These are phyloP conservation scores for Cladosporium sp. DNA, from an alignment of 2,329 filamentous ascomycete species.

Conservation along the genomic window DNA sequence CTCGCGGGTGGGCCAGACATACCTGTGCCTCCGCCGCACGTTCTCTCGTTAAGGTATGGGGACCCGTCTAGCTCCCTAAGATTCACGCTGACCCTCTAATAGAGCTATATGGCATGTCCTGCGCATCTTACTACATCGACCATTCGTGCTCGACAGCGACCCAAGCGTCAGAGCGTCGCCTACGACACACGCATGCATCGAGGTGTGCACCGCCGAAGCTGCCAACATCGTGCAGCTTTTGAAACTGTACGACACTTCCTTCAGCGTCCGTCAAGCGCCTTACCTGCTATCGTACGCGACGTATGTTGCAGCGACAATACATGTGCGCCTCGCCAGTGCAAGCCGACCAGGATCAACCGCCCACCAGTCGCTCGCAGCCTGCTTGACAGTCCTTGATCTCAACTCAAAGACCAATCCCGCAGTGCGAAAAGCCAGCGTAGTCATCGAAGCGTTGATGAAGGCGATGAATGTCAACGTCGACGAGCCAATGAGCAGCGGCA, in stretches of 20 bases:
- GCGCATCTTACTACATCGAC: conserved; percentile 2
- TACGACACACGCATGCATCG: conserved; percentile 38
- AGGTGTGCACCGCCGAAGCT: conserved; percentile 42
- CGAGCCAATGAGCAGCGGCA: conserved; percentile 4
- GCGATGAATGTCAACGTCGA: conserved; percentile 32
- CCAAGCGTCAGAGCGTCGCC: conserved; percentile 19
- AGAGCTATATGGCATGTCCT: conserved; percentile 9
- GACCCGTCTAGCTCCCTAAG: not conserved
- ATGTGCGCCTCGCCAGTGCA: conserved; percentile 45
- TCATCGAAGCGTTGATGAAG: conserved; percentile 42
- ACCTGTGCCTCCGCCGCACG: conserved; percentile 5
- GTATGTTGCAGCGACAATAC: conserved; percentile 50
- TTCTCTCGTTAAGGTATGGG: conserved; percentile 1
- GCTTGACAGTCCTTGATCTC: conserved; percentile 42
- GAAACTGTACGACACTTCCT: conserved; percentile 39
- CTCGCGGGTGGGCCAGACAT: conserved; percentile 5
- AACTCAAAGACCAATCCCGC: conserved; percentile 47
- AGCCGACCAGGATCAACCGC: conserved; percentile 35
- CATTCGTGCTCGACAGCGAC: conserved; percentile 5
- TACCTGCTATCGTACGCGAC: conserved; percentile 51
- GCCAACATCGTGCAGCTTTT: conserved; percentile 39
- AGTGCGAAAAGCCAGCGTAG: conserved; percentile 39
- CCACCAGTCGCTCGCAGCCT: conserved; percentile 36
- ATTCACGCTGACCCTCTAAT: not conserved
- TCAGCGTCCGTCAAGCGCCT: conserved; percentile 42